Evolutionary conservation across 768 basidiomycete genomes (phyloP), one percentile per base, ranked within the genome.

Genomic region (Auricularia auricula-judae): DNA sequence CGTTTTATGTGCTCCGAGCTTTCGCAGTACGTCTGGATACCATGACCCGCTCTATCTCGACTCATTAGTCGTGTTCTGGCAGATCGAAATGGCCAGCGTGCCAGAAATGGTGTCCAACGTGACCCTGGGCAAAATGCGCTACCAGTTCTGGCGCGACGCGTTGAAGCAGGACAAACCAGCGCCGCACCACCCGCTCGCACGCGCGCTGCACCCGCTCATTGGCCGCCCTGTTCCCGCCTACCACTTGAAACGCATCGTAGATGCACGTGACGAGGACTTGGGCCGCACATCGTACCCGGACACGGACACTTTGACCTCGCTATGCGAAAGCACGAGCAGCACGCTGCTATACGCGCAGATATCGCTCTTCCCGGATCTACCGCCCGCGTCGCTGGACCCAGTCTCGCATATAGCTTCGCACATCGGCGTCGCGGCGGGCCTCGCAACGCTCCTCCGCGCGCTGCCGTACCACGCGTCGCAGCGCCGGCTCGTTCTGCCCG

Each of bases 141-240:
- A 91, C 78, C 86, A 92, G 72, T 93, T 93, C 72, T 94, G 91
- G 91, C 82, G 84, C 69, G 90, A 94, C 71, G 85, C 88, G 12
- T 70, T 93, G 34, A 88, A 86, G 69, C 81, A 76, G 59, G 83
- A 92, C 90, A 82, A 83, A 71, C 86, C 78, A 72, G 89, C 90
- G 18, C 89, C 88, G 47, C 83, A 82, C 61, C 91, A 93, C 73
- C 92, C 92, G 7, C 84, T 93, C 63, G 89, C 88, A 7, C 77
- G 90, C 18, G 91, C 89, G 23, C 74, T 94, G 60, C 73, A 85
- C 69, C 79, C 81, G 29, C 77, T 80, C 65, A 71, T 59, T 23
- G 56, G 63, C 35, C 73, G 76, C 33, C 81, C 80, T 66, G 70
- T 91, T 51, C 84, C 86, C 39, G 74, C 83, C 7, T 93, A 94